These are phyloP conservation scores for Pisolithus orientalis DNA, from an alignment of 768 basidiomycete genomes.

Conservation along the genomic window DNA sequence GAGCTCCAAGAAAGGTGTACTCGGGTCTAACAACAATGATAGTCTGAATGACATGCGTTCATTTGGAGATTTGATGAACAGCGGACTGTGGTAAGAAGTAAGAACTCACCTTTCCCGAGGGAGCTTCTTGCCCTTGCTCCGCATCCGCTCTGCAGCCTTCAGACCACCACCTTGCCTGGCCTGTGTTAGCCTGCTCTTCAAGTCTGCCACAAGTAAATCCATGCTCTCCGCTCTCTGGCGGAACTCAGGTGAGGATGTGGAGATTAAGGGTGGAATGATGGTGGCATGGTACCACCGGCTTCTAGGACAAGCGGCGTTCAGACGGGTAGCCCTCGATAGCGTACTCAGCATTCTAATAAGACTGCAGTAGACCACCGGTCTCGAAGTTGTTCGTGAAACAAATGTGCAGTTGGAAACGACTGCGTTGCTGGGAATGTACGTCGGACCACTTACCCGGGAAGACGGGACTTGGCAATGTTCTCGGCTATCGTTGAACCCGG, in stretches of 20 bases:
- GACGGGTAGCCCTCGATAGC: conserved; percentile 7
- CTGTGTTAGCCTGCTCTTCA: conserved; percentile 52
- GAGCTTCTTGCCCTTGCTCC: conserved; percentile 71
- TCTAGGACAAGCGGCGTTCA: conserved; percentile 3
- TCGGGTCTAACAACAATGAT: conserved; percentile 69
- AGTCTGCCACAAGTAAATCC: conserved; percentile 59
- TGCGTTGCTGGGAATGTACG: neutral
- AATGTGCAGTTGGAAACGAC: neutral
- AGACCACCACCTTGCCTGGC: conserved; percentile 68
- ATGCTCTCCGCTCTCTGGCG: conserved; percentile 58
- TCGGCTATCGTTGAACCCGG: neutral
- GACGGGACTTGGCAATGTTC: neutral
- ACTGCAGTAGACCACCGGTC: neutral
- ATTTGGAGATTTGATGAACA: conserved; percentile 2
- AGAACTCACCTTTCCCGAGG: conserved; percentile 69
- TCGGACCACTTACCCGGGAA: neutral
- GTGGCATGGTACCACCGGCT: conserved; percentile 57
- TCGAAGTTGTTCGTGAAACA: neutral
- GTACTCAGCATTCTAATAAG: neutral
- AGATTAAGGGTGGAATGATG: conserved; percentile 66
- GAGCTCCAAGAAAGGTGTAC: conserved; percentile 86
- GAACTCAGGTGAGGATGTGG: conserved; percentile 68
- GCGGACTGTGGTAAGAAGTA: neutral
- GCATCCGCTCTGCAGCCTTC: conserved; percentile 71
- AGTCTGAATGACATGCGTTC: conserved; percentile 39